phyloP scores from a whole-genome alignment of 1,284 basidiomycete genomes.

The Microbotryomycetes sp. region DNA sequence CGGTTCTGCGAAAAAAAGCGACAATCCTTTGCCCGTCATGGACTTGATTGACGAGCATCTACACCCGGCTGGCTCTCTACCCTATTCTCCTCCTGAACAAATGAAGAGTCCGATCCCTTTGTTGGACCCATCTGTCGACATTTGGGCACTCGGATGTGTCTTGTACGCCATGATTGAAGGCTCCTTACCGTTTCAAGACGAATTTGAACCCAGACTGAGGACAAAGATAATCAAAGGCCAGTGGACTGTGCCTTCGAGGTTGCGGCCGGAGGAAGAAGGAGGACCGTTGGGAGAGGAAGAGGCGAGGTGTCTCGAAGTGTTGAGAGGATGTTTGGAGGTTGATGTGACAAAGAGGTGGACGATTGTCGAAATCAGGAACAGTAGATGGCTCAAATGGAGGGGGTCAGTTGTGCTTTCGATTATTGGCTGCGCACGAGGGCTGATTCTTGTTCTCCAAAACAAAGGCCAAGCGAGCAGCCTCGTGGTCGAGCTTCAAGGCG shows the following conservation, averaged over 20 bases:
- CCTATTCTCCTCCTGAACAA: constrained; percentile 80
- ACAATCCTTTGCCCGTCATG: constrained; percentile 6
- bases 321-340: constrained; percentile 65
- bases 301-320: constrained; percentile 46
- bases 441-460: too few relatives aligned
- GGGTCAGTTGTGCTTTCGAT: constrained; percentile 44
- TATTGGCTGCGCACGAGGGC: too few relatives aligned
- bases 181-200: constrained; percentile 70
- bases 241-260: constrained; percentile 43
- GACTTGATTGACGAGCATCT: constrained; percentile 33
- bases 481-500: neutral
- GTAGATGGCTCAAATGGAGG: constrained; percentile 55
- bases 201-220: constrained; percentile 79
- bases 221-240: constrained; percentile 81
- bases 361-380: constrained; percentile 62
- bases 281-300: constrained; percentile 7
- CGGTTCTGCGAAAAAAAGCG: constrained; percentile 34
- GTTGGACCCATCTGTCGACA: constrained; percentile 57
- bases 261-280: neutral
- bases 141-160: constrained; percentile 87
- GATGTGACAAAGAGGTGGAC: constrained; percentile 59
- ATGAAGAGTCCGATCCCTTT: constrained; percentile 46
- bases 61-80: constrained; percentile 76
- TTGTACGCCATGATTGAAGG: constrained; percentile 75
- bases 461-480: neutral